These are phyloP conservation scores for Alternaria gansuensis DNA, from an alignment of 2,329 filamentous ascomycete genomes.

Conservation along the genomic window DNA sequence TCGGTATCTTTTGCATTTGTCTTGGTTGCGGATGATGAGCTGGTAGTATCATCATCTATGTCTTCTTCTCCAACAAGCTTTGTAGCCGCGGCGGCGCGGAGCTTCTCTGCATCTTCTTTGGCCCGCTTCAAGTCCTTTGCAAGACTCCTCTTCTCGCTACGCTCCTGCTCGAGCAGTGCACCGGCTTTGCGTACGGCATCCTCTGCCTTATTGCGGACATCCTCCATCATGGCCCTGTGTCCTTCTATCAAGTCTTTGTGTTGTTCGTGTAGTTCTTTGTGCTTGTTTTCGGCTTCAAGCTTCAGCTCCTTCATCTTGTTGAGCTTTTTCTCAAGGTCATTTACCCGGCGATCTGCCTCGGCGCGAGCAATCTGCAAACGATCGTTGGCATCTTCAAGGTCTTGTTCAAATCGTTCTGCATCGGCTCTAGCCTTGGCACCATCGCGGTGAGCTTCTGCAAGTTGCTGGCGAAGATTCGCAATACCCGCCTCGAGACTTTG, in stretches of 20 bases:
- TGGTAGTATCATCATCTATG: slow-evolving; percentile 24
- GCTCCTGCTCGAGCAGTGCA: slow-evolving; percentile 45
- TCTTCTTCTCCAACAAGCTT: slow-evolving; percentile 26
- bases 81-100: slow-evolving; percentile 27
- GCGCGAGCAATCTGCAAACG: slow-evolving; percentile 35
- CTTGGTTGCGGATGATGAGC: slow-evolving; percentile 18
- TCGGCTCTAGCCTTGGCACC: slow-evolving; percentile 36
- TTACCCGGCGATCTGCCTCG: slow-evolving; percentile 42
- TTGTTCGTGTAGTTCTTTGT: slow-evolving; percentile 40
- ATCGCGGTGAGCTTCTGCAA: slow-evolving; percentile 45
- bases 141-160: slow-evolving; percentile 43
- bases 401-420: slow-evolving; percentile 37
- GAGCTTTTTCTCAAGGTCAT: slow-evolving; percentile 45
- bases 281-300: slow-evolving; percentile 34
- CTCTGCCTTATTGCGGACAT: slow-evolving; percentile 48
- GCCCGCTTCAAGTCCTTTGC: slow-evolving; percentile 39
- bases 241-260: slow-evolving; percentile 41
- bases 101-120: slow-evolving; percentile 33
- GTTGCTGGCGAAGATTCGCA: slow-evolving; percentile 44
- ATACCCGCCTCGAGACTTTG: slow-evolving; percentile 42
- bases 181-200: slow-evolving; percentile 49
- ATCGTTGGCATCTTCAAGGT: slow-evolving; percentile 41
- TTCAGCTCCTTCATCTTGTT: slow-evolving; percentile 41
- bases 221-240: slow-evolving; percentile 38
- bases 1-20: slow-evolving; percentile 37